These are phyloP conservation scores for barrel medic (Medicago truncatula) DNA, from an alignment of 306 rosid genomes.

Conservation along the genomic window MtrunA17r5.0-ANR NC_053042.1:8338001-8338500, in stretches of 20 bases:
- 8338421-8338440: slow-evolving; percentile 63
- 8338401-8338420: slow-evolving; percentile 60
- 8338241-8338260: too few species aligned
- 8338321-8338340: slow-evolving; percentile 38
- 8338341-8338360: slow-evolving; percentile 59
- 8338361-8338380: slow-evolving; percentile 60
- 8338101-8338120: slow-evolving; percentile 69
- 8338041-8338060: slow-evolving; percentile 49
- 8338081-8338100: slow-evolving; percentile 49
- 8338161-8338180: slow-evolving; percentile 55
- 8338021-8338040: slow-evolving; percentile 47
- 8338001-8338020: slow-evolving; percentile 45
- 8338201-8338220: slow-evolving; percentile 45
- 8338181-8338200: slow-evolving; percentile 54
- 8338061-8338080: slow-evolving; percentile 51
- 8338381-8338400: slow-evolving; percentile 76
- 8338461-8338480: slow-evolving; percentile 52
- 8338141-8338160: slow-evolving; percentile 40
- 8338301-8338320: background rate
- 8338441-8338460: slow-evolving; percentile 46
- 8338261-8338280: too few species aligned
- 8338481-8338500: slow-evolving; percentile 41
- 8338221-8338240: slow-evolving; percentile 9
- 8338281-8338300: too few species aligned
- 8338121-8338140: slow-evolving; percentile 59